phyloP scores from a whole-genome alignment of 2,329 filamentous ascomycete genomes.

The Lasiodiplodia sp. region DNA sequence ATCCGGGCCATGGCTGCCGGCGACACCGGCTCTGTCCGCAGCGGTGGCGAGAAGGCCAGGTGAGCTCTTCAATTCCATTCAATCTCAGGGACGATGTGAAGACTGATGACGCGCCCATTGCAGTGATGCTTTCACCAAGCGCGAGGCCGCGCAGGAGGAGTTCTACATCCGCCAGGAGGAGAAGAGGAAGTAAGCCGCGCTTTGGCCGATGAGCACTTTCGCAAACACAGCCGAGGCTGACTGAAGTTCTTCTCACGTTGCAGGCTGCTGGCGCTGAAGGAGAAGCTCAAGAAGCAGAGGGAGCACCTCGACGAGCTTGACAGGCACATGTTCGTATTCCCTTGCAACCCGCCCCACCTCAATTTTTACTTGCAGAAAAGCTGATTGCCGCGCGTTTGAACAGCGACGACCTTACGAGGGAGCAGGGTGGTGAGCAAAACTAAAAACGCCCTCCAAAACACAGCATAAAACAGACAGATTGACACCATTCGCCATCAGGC shows the following conservation, averaged over 20 bases:
- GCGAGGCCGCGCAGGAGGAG: slow-evolving; percentile 87
- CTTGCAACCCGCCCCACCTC: not conserved
- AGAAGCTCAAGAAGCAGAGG: slow-evolving; percentile 76
- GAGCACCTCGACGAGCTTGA: slow-evolving; percentile 84
- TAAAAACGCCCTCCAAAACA: not conserved
- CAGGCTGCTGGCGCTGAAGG: slow-evolving; percentile 73
- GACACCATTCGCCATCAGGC: slow-evolving; percentile 1
- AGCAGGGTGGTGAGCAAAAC: slow-evolving; percentile 68
- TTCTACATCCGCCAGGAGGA: slow-evolving; percentile 86
- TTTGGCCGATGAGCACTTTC: not conserved
- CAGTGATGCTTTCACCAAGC: slow-evolving; percentile 91
- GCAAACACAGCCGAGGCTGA: not conserved
- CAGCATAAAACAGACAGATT: not conserved
- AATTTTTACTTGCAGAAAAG: slow-evolving; percentile 27
- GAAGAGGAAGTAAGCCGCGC: slow-evolving; percentile 72
- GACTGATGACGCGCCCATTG: not conserved
- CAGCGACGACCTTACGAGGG: slow-evolving; percentile 79
- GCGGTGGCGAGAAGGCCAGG: slow-evolving; percentile 49
- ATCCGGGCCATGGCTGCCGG: slow-evolving; percentile 53
- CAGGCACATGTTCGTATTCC: slow-evolving; percentile 76
- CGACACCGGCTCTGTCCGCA: slow-evolving; percentile 51
- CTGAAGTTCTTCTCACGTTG: not conserved
- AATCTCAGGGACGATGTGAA: slow-evolving; percentile 30
- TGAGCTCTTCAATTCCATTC: slow-evolving; percentile 34
- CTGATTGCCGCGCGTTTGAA: slow-evolving; percentile 29